Base-by-base conservation (phyloP, 495 filamentous ascomycete species). In the Penicillium maclennaniae region DNA sequence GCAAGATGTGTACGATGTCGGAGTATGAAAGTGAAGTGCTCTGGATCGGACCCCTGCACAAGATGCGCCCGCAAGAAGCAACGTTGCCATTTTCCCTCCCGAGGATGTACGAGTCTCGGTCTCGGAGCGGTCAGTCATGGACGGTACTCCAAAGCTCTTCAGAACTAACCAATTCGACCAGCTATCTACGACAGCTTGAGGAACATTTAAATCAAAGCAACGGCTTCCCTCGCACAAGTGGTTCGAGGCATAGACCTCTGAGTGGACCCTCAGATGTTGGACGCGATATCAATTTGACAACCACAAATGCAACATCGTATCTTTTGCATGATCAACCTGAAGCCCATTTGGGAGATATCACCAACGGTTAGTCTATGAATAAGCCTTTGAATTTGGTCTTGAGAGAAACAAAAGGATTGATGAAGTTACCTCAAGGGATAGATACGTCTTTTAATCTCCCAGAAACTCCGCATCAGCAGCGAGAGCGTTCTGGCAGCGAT, bases 1-100 rank as follows among this genome's bases (percentile, higher is more conserved):
- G 19, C 20, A 37, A 70, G 69, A 28, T 69, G 68, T 52, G 51
- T 55, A 52, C 61, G 68, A 61, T 72, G 69, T 61, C 68, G 69
- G 37, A 59, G 61, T 8, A 70, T 71, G 66, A 72, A 72, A 49
- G 69, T 72, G 17, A 70, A 68, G 49, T 72, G 68, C 47, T 72
- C 69, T 0, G 68, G 63, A 17, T 56, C 62, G 2, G 50, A 63
- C 8, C 69, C 69, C 7, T 72, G 69, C 42, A 60, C 56, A 20
- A 59, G 69, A 53, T 72, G 69, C 51, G 53, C 52, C 12, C 67
- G 69, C 15, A 66, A 54, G 34, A 60, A 70, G 47, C 52, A 63
- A 56, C 54, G 41, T 4, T 72, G 69, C 39, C 52, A 62, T 37
- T 72, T 72, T 70, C 37, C 62, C 65, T 34, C 56, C 54, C 3